phyloP scores from a whole-genome alignment of 2,329 filamentous ascomycete genomes.

The Samsoniella hepiali region DNA sequence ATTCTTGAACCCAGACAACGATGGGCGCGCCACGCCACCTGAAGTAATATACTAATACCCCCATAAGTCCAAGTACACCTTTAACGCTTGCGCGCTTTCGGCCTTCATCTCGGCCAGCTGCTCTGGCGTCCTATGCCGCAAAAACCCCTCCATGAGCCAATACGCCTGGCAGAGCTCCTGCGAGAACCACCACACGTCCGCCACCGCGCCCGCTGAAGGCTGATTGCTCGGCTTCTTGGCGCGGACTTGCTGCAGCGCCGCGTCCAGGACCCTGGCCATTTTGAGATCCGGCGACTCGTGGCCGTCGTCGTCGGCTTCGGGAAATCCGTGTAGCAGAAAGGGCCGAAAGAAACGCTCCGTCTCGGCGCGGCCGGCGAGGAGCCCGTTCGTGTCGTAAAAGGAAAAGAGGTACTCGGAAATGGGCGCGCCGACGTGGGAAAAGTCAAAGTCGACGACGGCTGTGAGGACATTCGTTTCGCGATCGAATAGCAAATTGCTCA shows the following conservation, averaged over 20 bases:
- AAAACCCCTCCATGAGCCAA: constrained; percentile 12
- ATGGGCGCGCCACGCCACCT: too few relatives aligned
- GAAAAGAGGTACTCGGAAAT: constrained; percentile 15
- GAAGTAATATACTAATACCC: background rate
- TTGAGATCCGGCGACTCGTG: background rate
- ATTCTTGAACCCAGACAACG: background rate
- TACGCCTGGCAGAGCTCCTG: constrained; percentile 16
- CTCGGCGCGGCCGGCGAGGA: background rate
- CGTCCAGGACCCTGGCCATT: background rate
- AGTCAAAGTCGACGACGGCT: constrained; percentile 18
- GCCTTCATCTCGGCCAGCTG: background rate
- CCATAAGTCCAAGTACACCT: constrained; percentile 9
- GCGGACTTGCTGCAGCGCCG: background rate
- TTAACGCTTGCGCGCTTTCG: constrained; percentile 1
- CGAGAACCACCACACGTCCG: constrained; percentile 17
- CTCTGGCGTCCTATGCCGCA: background rate
- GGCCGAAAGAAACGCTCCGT: background rate
- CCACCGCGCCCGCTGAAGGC: background rate
- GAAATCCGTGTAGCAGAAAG: background rate
- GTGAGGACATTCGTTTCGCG: constrained; percentile 6
- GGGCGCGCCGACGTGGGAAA: constrained; percentile 7
- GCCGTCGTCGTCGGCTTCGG: background rate
- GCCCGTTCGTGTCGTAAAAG: background rate
- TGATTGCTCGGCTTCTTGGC: background rate
- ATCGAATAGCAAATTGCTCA: constrained; percentile 13